Conservation (phyloP, 2,329 filamentous ascomycete species). For the Beauveria rudraprayagi region DNA sequence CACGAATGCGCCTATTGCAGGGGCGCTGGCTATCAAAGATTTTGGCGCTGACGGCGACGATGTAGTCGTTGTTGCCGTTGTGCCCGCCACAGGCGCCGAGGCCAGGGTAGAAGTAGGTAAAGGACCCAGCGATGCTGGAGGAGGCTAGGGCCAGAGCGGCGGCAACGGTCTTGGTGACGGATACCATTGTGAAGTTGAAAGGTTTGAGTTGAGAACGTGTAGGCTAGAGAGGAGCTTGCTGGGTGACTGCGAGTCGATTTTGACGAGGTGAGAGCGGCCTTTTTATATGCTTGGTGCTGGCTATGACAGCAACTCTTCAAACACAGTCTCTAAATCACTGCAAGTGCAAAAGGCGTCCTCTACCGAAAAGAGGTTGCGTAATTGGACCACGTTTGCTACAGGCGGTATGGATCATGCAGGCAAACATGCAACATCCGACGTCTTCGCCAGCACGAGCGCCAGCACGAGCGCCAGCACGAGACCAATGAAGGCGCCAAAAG, state of each 20-base stretch:
- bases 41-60: conserved; percentile 60
- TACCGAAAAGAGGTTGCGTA: not conserved
- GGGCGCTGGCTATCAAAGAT: conserved; percentile 53
- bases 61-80: conserved; percentile 44
- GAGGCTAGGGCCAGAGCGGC: conserved; percentile 14
- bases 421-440: not conserved
- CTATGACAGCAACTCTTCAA: not conserved
- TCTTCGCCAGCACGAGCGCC: not conserved
- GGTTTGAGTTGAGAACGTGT: not conserved
- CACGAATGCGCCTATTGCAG: conserved; percentile 59
- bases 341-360: not conserved
- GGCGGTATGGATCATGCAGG: not conserved
- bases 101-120: conserved; percentile 51
- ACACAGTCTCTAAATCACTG: not conserved
- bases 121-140: conserved; percentile 5
- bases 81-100: conserved; percentile 62
- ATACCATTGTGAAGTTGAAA: conserved; percentile 16
- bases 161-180: conserved; percentile 13
- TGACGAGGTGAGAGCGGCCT: not conserved
- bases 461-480: not conserved
- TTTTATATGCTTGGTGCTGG: not conserved
- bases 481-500: not conserved
- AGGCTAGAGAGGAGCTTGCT: not conserved
- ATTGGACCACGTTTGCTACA: not conserved
- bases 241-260: not conserved